phyloP scores from a whole-genome alignment of 257 asterid species.

The Pogostemon cablin region DNA sequence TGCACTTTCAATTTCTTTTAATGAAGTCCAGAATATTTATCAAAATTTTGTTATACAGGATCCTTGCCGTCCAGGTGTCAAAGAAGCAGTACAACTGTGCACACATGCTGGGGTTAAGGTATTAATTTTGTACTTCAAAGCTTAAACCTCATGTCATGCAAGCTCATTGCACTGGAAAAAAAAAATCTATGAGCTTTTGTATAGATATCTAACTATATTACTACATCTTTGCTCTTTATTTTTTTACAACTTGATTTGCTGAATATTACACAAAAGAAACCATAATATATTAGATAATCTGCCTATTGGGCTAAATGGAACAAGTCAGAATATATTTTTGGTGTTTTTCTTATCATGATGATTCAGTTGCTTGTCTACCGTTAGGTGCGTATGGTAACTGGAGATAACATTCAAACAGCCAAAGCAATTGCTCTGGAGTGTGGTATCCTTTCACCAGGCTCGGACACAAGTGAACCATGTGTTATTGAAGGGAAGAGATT shows the following conservation, averaged over 20 bases:
- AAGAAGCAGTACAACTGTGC: slow-evolving; percentile 86
- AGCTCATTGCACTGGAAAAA: not conserved
- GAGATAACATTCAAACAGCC: slow-evolving; percentile 94
- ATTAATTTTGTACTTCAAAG: slow-evolving; percentile 27
- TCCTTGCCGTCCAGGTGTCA: slow-evolving; percentile 99
- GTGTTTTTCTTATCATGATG: slow-evolving; percentile 20
- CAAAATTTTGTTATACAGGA: slow-evolving; percentile 51
- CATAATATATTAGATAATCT: not conserved
- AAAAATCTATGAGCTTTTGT: slow-evolving; percentile 2
- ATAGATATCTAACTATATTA: not conserved
- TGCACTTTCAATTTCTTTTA: slow-evolving; percentile 10
- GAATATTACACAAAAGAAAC: slow-evolving; percentile 2
- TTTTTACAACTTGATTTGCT: not conserved
- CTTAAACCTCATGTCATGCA: slow-evolving; percentile 11
- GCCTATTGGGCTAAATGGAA: slow-evolving; percentile 4
- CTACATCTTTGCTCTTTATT: slow-evolving; percentile 4
- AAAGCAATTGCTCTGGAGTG: slow-evolving; percentile 94
- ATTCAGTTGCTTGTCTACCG: slow-evolving; percentile 27
- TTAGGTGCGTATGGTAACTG: slow-evolving; percentile 97
- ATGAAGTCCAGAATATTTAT: slow-evolving; percentile 11
- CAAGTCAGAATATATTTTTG: not conserved
- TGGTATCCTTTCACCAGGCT: slow-evolving; percentile 71
- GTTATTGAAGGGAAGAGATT: slow-evolving; percentile 84
- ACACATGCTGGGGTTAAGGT: slow-evolving; percentile 93
- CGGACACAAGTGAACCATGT: slow-evolving; percentile 59